These are phyloP conservation scores for Penicillium sp. DNA, from an alignment of 2,329 filamentous ascomycete species.

Conservation along the genomic window DNA sequence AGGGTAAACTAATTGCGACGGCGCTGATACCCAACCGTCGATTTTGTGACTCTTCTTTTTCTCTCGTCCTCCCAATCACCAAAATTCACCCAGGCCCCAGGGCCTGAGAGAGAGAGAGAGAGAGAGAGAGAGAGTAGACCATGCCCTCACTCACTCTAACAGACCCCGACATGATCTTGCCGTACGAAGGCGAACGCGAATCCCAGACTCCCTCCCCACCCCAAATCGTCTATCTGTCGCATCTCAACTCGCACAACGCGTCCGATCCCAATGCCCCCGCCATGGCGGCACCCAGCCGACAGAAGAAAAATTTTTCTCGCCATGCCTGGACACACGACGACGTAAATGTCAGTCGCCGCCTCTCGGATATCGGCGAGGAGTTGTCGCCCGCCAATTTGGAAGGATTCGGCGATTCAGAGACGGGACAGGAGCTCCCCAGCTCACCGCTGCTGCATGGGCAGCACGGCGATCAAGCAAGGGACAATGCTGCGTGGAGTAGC, in stretches of 20 bases:
- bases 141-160: conserved; percentile 82
- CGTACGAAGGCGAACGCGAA: conserved; percentile 60
- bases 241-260: conserved; percentile 38
- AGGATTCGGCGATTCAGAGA: conserved; percentile 17
- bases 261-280: conserved; percentile 17
- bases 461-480: conserved; percentile 57
- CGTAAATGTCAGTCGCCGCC: conserved; percentile 40
- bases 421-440: conserved; percentile 13
- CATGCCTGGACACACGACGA: conserved; percentile 38
- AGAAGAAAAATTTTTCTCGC: conserved; percentile 35
- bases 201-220: conserved; percentile 53
- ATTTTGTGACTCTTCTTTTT: conserved; percentile 7
- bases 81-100: conserved; percentile 8
- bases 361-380: conserved; percentile 50
- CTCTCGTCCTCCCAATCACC: neutral
- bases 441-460: conserved; percentile 34
- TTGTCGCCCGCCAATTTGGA: conserved; percentile 27
- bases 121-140: conserved; percentile 7
- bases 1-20: conserved; percentile 5
- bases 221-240: conserved; percentile 49
- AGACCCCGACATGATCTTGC: conserved; percentile 92
- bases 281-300: conserved; percentile 7
- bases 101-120: conserved; percentile 7
- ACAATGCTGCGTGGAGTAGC: conserved; percentile 32
- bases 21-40: neutral